Base-by-base conservation (phyloP, 225 moss, liverwort and hornwort species). In the Physcomitrellopsis africana region DNA sequence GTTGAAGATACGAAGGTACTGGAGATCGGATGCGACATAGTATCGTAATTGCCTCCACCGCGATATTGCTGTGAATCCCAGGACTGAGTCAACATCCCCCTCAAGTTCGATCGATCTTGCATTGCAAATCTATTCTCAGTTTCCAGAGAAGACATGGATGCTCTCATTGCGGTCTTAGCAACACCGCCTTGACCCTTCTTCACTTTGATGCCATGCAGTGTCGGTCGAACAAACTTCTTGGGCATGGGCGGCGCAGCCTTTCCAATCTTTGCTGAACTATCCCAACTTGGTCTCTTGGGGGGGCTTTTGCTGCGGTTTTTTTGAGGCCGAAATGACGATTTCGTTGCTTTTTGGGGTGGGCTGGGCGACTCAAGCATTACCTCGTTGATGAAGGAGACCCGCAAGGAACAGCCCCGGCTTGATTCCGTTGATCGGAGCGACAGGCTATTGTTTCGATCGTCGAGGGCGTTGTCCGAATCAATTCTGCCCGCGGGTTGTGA, bases 121-220 rank as follows among this genome's bases (percentile, higher is more conserved):
- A 73, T 69, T 22, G 32, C 58, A 51, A 67, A 75, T 53, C 74
- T 68, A 26, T 65, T 74, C 37, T 81, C 79, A 54, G 46, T 41
- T 46, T 82, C 87, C 5, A 82, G 24, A 23, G 32, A 56, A 1
- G 84, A 72, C 11, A 80, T 68, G 58, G 83, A 86, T 20, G 77
- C 71, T 56, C 86, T 54, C 64, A 76, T 49, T 11, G 71, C 81
- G 27, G 67, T 79, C 77, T 84, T 82, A 5, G 81, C 70, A 11
- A 76, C 79, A 47, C 77, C 79, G 59, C 84, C 80, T 68, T 76
- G 52, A 55, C 87, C 84, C 75, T 85, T 87, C 87, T 85, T 87
- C 69, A 87, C 84, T 63, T 87, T 87, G 60, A 87, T 84, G 8
- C 87, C 87, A 58, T 87, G 87, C 65, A 85, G 62, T 23, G 87